Percentiles rank a stretch among this genome's conserved stretches.
phyloP scores from a whole-genome alignment of 371 early-diverging fungal genomes.

The Saksenaea oblongispora region DNA sequence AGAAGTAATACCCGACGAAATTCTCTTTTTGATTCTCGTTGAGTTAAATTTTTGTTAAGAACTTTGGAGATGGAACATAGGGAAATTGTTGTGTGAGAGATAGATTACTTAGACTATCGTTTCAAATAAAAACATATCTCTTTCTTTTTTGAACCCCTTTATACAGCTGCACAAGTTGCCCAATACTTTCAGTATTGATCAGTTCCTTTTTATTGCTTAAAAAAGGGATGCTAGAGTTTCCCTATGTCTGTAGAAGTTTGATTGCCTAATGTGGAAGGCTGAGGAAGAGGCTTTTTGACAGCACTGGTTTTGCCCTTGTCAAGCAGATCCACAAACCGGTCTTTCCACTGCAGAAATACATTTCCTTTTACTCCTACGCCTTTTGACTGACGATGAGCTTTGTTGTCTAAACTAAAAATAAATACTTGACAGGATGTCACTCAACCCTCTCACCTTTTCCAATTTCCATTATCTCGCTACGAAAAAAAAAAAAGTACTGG shows the following conservation, averaged over 20 bases:
- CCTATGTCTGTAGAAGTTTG: background rate
- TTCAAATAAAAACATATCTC: too few relatives aligned
- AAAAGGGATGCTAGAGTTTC: too few relatives aligned
- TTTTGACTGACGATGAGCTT: background rate
- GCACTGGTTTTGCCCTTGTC: background rate
- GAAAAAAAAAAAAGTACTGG: background rate
- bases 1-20: too few relatives aligned
- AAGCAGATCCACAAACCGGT: background rate
- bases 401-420: background rate
- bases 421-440: background rate
- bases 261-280: background rate
- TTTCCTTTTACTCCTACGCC: background rate
- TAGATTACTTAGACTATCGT: too few relatives aligned
- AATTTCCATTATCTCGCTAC: background rate
- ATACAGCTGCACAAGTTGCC: too few relatives aligned
- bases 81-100: too few relatives aligned
- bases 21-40: too few relatives aligned
- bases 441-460: background rate
- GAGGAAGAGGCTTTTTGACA: background rate
- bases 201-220: too few relatives aligned
- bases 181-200: too few relatives aligned
- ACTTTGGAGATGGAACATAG: too few relatives aligned
- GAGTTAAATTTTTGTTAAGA: too few relatives aligned
- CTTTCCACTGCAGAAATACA: background rate
- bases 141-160: too few relatives aligned